Base-by-base conservation (phyloP, 495 filamentous ascomycete genomes). In the Hyaloscypha bicolor region DNA sequence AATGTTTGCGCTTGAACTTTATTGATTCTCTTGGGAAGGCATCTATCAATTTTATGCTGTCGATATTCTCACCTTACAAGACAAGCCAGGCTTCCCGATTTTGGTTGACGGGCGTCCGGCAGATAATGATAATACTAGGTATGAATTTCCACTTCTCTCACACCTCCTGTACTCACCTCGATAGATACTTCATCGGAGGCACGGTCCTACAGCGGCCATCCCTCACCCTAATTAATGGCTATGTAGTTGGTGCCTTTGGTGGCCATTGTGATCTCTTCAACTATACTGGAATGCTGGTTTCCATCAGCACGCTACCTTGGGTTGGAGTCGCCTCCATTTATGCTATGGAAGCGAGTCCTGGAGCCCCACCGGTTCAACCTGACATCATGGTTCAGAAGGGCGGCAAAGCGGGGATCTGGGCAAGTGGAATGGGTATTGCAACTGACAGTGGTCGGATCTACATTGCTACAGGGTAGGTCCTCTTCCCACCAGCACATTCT, bases 201-300 rank as follows among this genome's bases (percentile, higher is more conserved):
- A 77, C 75, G 9, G 71, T 80, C 31, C 69, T 81, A 16, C 79
- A 82, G 71, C 71, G 80, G 45, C 78, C 80, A 0, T 72, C 79
- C 6, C 56, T 81, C 39, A 69, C 69, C 1, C 60, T 74, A 37
- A 61, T 77, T 0, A 74, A 73, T 57, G 71, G 68, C 16, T 66
- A 72, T 22, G 70, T 82, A 6, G 72, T 78, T 51, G 79, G 73
- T 11, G 79, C 68, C 2, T 83, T 82, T 67, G 80, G 76, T 35
- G 77, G 78, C n/a, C 80, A 82, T 67, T 83, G 80, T 60, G 80
- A 80, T 60, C 64, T 76, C 0, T 83, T 78, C 71, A 83, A 83
- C 62, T 83, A 80, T 63, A 83, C 80, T 6, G 80, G 80, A 3
- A 75, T 74, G 65, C 61, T 80, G 11, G 62, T 80, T 45, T 73